Evolutionary conservation across 768 basidiomycete species (phyloP).

Genomic region (Collybiopsis luxurians): DNA sequence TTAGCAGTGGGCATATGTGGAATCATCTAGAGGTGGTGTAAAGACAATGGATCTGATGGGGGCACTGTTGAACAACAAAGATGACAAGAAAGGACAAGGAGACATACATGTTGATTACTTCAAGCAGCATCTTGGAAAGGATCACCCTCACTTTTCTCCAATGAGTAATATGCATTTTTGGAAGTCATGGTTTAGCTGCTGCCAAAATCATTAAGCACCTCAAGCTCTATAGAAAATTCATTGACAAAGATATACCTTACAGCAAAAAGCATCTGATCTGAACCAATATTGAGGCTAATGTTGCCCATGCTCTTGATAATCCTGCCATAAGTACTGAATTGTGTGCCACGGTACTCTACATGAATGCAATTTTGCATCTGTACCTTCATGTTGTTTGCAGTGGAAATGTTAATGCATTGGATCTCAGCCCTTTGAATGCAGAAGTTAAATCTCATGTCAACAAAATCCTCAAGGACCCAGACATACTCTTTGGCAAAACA

Average conservation of each 20-base stretch:
- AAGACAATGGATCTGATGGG: slow-evolving; percentile 14
- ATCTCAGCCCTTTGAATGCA: slow-evolving; percentile 19
- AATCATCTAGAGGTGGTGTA: slow-evolving; percentile 13
- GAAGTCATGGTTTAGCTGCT: slow-evolving; percentile 23
- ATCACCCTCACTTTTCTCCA: slow-evolving; percentile 23
- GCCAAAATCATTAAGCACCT: slow-evolving; percentile 22
- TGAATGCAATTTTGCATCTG: slow-evolving; percentile 23
- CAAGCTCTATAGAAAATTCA: slow-evolving; percentile 17
- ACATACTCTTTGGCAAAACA: slow-evolving; percentile 4
- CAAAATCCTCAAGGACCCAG: slow-evolving; percentile 6
- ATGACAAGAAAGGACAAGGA: slow-evolving; percentile 29
- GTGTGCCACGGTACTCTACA: slow-evolving; percentile 20
- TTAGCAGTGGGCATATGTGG: slow-evolving; percentile 9
- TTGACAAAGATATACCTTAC: slow-evolving; percentile 17
- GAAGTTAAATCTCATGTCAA: slow-evolving; percentile 3
- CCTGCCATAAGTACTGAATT: slow-evolving; percentile 26
- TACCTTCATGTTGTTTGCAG: slow-evolving; percentile 24
- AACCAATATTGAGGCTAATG: slow-evolving; percentile 25
- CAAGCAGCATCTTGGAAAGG: slow-evolving; percentile 12
- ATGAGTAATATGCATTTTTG: slow-evolving; percentile 30
- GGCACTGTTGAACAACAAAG: slow-evolving; percentile 27
- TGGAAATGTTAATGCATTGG: slow-evolving; percentile 17
- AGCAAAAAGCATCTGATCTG: slow-evolving; percentile 22
- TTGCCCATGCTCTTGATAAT: slow-evolving; percentile 22
- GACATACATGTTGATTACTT: slow-evolving; percentile 19